These are phyloP conservation scores for Alternaria hordeiaustralica DNA, from an alignment of 2,329 filamentous ascomycete species.

Conservation along the genomic window DNA sequence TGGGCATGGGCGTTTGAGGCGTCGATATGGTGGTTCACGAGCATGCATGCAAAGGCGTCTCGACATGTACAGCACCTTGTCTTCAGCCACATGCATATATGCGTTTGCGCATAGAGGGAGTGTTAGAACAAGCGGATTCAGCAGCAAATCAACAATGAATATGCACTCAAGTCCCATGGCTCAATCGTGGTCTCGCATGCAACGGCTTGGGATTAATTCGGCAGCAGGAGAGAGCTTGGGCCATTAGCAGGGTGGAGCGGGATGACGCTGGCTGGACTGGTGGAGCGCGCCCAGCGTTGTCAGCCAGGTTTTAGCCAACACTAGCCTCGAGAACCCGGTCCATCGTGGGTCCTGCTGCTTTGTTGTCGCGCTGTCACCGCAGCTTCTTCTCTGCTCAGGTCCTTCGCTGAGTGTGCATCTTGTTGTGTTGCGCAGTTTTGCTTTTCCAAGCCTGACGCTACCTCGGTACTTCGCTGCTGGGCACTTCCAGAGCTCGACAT, in stretches of 20 bases:
- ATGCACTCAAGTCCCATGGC: not conserved
- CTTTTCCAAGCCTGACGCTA: not conserved
- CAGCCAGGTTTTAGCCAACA: slow-evolving; percentile 24
- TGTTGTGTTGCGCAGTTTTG: not conserved
- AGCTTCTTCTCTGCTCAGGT: not conserved
- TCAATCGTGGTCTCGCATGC: not conserved
- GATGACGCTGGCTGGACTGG: slow-evolving; percentile 21
- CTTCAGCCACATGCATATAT: not conserved
- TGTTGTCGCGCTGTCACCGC: slow-evolving; percentile 2
- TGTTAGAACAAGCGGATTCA: not conserved
- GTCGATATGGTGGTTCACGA: slow-evolving; percentile 22
- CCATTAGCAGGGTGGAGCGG: slow-evolving; percentile 14
- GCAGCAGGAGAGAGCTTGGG: slow-evolving; percentile 16
- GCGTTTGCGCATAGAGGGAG: not conserved
- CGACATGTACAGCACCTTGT: slow-evolving; percentile 21
- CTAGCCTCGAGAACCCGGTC: slow-evolving; percentile 5
- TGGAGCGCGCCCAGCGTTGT: slow-evolving; percentile 5
- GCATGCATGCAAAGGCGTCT: slow-evolving; percentile 23
- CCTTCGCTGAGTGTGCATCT: not conserved
- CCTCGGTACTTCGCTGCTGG: not conserved
- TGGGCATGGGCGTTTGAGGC: slow-evolving; percentile 37
- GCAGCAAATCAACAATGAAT: slow-evolving; percentile 3
- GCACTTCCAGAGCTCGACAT: not conserved
- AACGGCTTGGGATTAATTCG: not conserved
- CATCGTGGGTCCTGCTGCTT: slow-evolving; percentile 4